phyloP scores from a whole-genome alignment of 179 eudicot genomes.

The Camellia oleifera region DNA sequence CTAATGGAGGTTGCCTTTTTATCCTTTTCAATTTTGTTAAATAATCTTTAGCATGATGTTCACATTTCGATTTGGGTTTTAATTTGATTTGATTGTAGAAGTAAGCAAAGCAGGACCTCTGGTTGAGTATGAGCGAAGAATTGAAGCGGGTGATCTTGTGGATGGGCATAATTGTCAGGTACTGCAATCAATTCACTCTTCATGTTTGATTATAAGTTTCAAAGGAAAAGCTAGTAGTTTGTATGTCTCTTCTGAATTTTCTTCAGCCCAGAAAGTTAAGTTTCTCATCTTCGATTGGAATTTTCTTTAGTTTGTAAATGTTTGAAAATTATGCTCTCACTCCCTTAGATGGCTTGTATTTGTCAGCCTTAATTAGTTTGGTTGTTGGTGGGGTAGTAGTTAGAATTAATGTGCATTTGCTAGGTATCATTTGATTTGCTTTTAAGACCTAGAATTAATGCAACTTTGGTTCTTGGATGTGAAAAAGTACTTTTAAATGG shows the following conservation, averaged over 20 bases:
- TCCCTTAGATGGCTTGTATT: background rate
- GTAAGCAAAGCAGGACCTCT: conserved; percentile 59
- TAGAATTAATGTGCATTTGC: background rate
- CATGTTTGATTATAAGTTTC: background rate
- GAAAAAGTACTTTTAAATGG: background rate
- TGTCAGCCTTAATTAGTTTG: background rate
- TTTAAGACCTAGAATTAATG: background rate
- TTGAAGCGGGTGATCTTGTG: conserved; percentile 72
- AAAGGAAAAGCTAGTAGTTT: background rate
- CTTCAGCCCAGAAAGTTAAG: background rate
- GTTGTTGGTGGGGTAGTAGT: background rate
- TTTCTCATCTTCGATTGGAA: background rate
- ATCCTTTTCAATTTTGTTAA: background rate
- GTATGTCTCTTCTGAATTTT: background rate
- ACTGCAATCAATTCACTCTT: conserved; percentile 11
- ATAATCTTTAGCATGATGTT: background rate
- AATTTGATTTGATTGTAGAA: conserved; percentile 32
- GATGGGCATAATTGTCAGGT: conserved; percentile 88
- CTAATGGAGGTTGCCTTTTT: conserved; percentile 36
- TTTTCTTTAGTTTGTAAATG: background rate
- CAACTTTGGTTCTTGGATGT: background rate
- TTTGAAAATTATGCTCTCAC: no score
- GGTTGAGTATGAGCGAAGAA: conserved; percentile 79
- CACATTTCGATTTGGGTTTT: conserved; percentile 13
- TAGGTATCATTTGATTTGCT: background rate